Evolutionary conservation across 2,329 filamentous ascomycete genomes (phyloP), one percentile per base, ranked within the genome.

Genomic region (Pseudovirgaria hyperparasitica): DNA sequence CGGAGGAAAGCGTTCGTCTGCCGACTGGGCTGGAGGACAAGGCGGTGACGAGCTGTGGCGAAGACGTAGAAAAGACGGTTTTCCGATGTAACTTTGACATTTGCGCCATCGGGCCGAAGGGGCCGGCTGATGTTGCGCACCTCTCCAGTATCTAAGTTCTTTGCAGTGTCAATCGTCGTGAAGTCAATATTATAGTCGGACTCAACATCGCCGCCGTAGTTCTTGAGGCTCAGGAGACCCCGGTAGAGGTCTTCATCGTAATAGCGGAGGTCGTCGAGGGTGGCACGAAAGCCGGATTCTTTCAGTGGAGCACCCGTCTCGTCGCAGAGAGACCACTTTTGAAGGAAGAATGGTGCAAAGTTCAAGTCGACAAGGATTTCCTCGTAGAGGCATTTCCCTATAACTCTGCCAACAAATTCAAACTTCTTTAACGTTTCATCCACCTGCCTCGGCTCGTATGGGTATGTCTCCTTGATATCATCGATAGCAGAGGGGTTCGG

Each of bases 371-470:
- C 76, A 3, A 98, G 66, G 23, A 98, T 96, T 1, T 86, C 86
- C 57, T 98, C 90, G 47, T 98, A 98, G 45, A 98, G 64, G 54
- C 90, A 98, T 51, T 98, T 98, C 8, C 90, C 90, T 15, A 98
- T 76, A 16, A 98, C 72, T 4, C 90, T 78, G 2, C 90, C 90
- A 0, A 96, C 63, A 39, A 98, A 98, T 46, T 96, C 86, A 46
- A 84, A 96, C 9, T 76, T 72, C 35, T 70, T 70, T 5, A 90
- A 60, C 10, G 90, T 54, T 16, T 74, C 66, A 4, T 57, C 51
- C 25, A 84, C 60, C 2, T 59, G 54, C 28, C 63, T 67, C 60
- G 69, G 81, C 14, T 70, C 64, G 4, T 58, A 41, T 12, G 66
- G 67, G 25, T 85, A 53, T 1, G 60, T 45, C 28, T 77, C 69